Evolutionary conservation across 768 basidiomycete species (phyloP).

Genomic region (Lactarius indigo): DNA sequence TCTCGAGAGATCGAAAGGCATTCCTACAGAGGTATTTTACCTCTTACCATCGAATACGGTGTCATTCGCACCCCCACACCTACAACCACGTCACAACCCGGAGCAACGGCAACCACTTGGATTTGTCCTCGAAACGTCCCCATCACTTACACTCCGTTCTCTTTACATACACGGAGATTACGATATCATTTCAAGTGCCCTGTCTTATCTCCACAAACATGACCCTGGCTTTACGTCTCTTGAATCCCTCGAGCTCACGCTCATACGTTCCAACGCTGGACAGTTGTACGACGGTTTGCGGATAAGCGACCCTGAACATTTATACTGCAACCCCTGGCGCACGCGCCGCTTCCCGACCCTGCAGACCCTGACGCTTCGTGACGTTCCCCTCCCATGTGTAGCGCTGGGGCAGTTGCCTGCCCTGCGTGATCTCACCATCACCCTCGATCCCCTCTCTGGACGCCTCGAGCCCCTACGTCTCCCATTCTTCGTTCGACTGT

Average conservation of each 20-base stretch:
- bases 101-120: neutral
- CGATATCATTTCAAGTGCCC: slow-evolving; percentile 7
- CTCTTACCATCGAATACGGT: neutral
- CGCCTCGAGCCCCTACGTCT: slow-evolving; percentile 9
- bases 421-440: slow-evolving; percentile 20
- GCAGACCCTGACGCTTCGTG: slow-evolving; percentile 12
- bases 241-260: slow-evolving; percentile 15
- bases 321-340: slow-evolving; percentile 4
- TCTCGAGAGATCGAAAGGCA: slow-evolving; percentile 7
- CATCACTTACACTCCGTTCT: slow-evolving; percentile 2
- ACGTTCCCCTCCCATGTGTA: slow-evolving; percentile 16
- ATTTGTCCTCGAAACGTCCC: slow-evolving; percentile 1
- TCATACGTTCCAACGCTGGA: neutral
- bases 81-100: neutral
- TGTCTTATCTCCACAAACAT: slow-evolving; percentile 11
- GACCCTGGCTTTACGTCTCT: slow-evolving; percentile 1
- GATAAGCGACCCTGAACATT: neutral
- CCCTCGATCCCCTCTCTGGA: slow-evolving; percentile 2
- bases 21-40: slow-evolving; percentile 12
- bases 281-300: slow-evolving; percentile 7
- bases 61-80: neutral
- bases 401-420: slow-evolving; percentile 14
- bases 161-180: slow-evolving; percentile 9
- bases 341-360: slow-evolving; percentile 17
- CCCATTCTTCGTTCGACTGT: slow-evolving; percentile 15